These are phyloP conservation scores for Mollisia scopiformis DNA, from an alignment of 2,329 filamentous ascomycete genomes.

Conservation along the genomic window DNA sequence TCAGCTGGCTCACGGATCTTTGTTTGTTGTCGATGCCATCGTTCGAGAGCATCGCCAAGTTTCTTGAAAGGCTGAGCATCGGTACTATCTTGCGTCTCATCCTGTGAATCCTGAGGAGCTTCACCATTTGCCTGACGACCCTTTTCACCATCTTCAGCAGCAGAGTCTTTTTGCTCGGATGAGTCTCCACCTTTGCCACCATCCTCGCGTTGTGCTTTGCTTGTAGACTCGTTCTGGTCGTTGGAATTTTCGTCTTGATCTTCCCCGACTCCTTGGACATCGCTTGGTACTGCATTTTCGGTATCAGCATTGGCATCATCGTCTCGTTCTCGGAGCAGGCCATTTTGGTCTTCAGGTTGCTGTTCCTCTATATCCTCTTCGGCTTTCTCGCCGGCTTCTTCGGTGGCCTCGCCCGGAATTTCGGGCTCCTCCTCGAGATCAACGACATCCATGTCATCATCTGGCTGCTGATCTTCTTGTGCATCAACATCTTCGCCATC, in stretches of 20 bases:
- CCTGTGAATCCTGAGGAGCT: constrained; percentile 39
- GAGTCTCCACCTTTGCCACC: constrained; percentile 68
- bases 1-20: constrained; percentile 69
- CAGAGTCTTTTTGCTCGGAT: constrained; percentile 64
- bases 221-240: constrained; percentile 62
- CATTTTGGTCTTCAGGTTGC: constrained; percentile 53
- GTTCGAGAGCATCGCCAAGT: constrained; percentile 87
- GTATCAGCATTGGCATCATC: constrained; percentile 56
- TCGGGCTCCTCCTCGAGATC: constrained; percentile 37
- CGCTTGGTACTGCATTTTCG: constrained; percentile 66
- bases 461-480: constrained; percentile 43
- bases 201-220: constrained; percentile 66
- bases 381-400: constrained; percentile 53
- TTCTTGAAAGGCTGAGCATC: constrained; percentile 84
- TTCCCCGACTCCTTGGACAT: constrained; percentile 65
- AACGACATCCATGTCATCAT: constrained; percentile 37
- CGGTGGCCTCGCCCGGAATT: constrained; percentile 44
- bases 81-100: constrained; percentile 43
- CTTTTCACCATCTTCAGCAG: constrained; percentile 65
- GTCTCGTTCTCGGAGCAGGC: constrained; percentile 40
- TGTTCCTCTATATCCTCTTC: constrained; percentile 53
- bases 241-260: constrained; percentile 68
- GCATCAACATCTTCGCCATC: constrained; percentile 42
- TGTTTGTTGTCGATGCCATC: constrained; percentile 86
- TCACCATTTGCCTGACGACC: constrained; percentile 46